phyloP scores from a whole-genome alignment of 129 eudicot genomes.

The Tagetes patula region DNA sequence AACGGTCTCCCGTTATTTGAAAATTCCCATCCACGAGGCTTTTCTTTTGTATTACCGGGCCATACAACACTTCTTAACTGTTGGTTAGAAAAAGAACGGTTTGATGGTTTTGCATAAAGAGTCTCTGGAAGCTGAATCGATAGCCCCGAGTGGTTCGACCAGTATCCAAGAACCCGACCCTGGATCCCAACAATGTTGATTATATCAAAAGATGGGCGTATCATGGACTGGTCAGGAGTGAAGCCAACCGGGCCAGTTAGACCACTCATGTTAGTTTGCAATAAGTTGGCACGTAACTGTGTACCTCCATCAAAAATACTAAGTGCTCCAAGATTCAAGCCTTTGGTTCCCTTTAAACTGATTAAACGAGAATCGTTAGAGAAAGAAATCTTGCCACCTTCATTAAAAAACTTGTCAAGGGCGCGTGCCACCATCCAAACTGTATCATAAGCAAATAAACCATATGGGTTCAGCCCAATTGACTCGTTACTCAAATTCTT shows the following conservation, averaged over 20 bases:
- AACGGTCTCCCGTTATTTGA: conserved; percentile 62
- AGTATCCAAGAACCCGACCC: conserved; percentile 61
- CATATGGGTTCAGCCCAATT: conserved; percentile 63
- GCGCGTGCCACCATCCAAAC: conserved; percentile 78
- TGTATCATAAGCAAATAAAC: conserved; percentile 86
- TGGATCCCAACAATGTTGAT: conserved; percentile 56
- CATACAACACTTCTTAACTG: conserved; percentile 50
- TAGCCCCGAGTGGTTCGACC: conserved; percentile 83
- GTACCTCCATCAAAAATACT: conserved; percentile 72
- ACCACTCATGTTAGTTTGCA: conserved; percentile 63
- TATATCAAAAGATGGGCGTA: conserved; percentile 64
- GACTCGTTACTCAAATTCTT: conserved; percentile 49
- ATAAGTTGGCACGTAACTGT: conserved; percentile 40
- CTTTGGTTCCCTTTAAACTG: conserved; percentile 31
- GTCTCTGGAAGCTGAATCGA: conserved; percentile 63
- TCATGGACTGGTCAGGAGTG: conserved; percentile 45
- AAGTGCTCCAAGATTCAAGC: conserved; percentile 63
- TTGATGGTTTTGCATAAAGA: conserved; percentile 53
- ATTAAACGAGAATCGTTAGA: conserved; percentile 49
- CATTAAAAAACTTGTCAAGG: conserved; percentile 40
- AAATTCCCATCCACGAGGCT: conserved; percentile 95
- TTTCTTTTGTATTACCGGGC: conserved; percentile 61
- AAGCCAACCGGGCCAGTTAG: conserved; percentile 68
- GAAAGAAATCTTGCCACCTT: conserved; percentile 71
- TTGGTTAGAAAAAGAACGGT: conserved; percentile 61